These are phyloP conservation scores for Kwoniella dendrophila DNA, from an alignment of 768 basidiomycete genomes.

Conservation along the genomic window DNA sequence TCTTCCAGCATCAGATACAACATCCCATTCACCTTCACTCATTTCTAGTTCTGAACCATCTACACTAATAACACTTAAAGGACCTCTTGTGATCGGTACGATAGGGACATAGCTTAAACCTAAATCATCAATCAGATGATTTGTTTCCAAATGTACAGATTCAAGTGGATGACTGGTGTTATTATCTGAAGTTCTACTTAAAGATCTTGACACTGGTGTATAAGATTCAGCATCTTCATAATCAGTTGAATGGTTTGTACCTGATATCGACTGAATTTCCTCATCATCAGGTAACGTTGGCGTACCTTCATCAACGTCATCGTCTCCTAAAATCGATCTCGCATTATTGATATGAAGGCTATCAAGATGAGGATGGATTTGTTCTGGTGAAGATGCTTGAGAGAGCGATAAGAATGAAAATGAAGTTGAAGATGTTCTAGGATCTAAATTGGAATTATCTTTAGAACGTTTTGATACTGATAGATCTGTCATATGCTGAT, in stretches of 20 bases:
- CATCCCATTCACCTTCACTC: constrained; percentile 30
- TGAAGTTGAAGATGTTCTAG: constrained; percentile 24
- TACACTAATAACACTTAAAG: constrained; percentile 41
- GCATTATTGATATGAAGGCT: not conserved
- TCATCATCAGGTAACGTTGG: not conserved
- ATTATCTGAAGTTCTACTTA: constrained; percentile 2
- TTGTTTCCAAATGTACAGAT: not conserved
- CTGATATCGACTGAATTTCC: not conserved
- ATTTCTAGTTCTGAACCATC: constrained; percentile 28
- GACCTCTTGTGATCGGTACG: constrained; percentile 16
- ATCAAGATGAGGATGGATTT: not conserved
- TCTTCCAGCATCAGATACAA: constrained; percentile 9
- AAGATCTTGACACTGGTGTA: constrained; percentile 26
- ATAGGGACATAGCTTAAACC: constrained; percentile 16
- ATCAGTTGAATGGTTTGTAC: constrained; percentile 16
- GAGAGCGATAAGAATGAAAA: constrained; percentile 39
- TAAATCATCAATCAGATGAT: not conserved
- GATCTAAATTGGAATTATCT: not conserved
- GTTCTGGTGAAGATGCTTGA: constrained; percentile 31
- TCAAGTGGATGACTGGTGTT: not conserved
- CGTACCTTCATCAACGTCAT: not conserved
- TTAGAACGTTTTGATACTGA: too few relatives aligned
- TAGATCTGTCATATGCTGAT: not conserved
- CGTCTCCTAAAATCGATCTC: not conserved
- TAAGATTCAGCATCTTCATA: constrained; percentile 47